phyloP scores from a whole-genome alignment of 2,329 filamentous ascomycete genomes.

The Hypoxylon sp. region DNA sequence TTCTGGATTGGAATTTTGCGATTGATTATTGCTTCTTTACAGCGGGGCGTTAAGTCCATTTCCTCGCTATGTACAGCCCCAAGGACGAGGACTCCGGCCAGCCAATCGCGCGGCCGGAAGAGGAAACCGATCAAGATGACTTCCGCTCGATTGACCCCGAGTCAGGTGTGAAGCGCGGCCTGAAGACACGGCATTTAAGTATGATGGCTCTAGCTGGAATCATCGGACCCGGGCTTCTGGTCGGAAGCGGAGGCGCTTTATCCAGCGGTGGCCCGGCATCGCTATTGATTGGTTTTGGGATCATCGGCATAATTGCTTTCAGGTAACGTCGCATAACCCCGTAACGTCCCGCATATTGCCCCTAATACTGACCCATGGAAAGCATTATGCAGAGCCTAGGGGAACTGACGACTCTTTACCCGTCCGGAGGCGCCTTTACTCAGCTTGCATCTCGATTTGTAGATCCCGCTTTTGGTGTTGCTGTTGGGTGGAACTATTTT shows the following conservation, averaged over 20 bases:
- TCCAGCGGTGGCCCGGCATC: slow-evolving; percentile 78
- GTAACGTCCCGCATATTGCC: slow-evolving; percentile 26
- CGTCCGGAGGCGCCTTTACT: slow-evolving; percentile 79
- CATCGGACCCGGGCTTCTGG: slow-evolving; percentile 79
- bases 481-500: slow-evolving; percentile 80
- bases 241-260: slow-evolving; percentile 79
- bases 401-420: slow-evolving; percentile 81
- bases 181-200: slow-evolving; percentile 74
- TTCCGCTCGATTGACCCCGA: slow-evolving; percentile 69
- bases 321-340: slow-evolving; percentile 52
- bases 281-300: slow-evolving; percentile 78
- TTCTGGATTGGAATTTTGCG: background rate
- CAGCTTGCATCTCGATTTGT: slow-evolving; percentile 79
- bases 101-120: slow-evolving; percentile 18
- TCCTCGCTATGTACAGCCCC: slow-evolving; percentile 24
- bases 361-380: slow-evolving; percentile 45
- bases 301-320: slow-evolving; percentile 77
- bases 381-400: slow-evolving; percentile 81
- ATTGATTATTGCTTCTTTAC: background rate
- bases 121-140: slow-evolving; percentile 50
- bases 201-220: slow-evolving; percentile 76
- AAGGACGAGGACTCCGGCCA: slow-evolving; percentile 37
- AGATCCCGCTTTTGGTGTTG: slow-evolving; percentile 77
- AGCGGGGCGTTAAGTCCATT: slow-evolving; percentile 5
- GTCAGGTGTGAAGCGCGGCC: slow-evolving; percentile 76